Evolutionary conservation across 169 alveolate species (phyloP).

Genomic region (Eimeria zaria): DNA sequence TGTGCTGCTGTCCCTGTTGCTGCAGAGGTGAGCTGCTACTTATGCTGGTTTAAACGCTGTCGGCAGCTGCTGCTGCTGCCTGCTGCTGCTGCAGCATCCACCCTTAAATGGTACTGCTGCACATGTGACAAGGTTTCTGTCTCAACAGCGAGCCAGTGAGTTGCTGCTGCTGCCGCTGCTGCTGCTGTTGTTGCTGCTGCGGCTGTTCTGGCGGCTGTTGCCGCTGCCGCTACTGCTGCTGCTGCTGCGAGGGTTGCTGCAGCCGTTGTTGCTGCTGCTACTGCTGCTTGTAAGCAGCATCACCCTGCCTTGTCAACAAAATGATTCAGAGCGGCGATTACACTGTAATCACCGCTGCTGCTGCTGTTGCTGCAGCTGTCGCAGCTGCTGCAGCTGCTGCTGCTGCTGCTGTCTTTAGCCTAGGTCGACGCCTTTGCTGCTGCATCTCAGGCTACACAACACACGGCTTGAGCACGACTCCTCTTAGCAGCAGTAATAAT

Average conservation of each 20-base stretch:
- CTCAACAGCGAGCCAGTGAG: slow-evolving; percentile 2
- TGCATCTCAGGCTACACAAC: background rate
- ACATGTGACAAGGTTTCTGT: no score
- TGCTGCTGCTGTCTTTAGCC: background rate
- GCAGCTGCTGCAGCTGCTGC: background rate
- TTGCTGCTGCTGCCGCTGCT: background rate
- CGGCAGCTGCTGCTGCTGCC: background rate
- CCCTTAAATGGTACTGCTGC: background rate
- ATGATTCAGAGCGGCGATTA: background rate
- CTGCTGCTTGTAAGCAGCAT: background rate
- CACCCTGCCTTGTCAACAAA: background rate
- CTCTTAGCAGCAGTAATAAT: background rate
- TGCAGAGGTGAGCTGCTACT: background rate
- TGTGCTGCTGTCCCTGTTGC: slow-evolving; percentile 14
- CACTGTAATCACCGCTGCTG: background rate
- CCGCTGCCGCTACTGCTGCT: no score
- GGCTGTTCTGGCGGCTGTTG: background rate
- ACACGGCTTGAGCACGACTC: background rate
- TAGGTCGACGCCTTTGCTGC: background rate
- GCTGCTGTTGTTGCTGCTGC: slow-evolving; percentile 2
- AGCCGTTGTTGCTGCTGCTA: background rate
- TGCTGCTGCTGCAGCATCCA: background rate
- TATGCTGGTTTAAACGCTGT: background rate
- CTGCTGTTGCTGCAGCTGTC: slow-evolving; percentile 49
- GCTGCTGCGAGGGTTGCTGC: no score